These are phyloP conservation scores for Emericellopsis cladophorae DNA, from an alignment of 2,329 filamentous ascomycete genomes.

Conservation along the genomic window DNA sequence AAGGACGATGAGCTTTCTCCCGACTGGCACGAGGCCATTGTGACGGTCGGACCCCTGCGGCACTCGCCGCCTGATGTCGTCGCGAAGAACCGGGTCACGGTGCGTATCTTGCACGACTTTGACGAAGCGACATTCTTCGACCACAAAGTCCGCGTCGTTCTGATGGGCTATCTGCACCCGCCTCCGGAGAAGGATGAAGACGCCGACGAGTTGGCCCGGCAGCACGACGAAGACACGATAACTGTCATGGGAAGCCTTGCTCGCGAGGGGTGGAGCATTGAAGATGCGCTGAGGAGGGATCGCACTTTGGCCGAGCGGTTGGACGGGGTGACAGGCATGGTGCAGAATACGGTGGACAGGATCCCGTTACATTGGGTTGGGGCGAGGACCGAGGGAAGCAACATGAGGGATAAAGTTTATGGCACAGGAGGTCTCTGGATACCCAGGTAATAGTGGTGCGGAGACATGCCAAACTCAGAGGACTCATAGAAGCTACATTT, in stretches of 20 bases:
- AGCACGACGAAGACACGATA: conserved; percentile 25
- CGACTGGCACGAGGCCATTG: conserved; percentile 46
- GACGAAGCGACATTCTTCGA: conserved; percentile 26
- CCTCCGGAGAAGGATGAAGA: conserved; percentile 7
- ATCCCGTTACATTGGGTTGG: conserved; percentile 47
- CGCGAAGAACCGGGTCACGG: conserved; percentile 33
- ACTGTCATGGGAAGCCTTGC: conserved; percentile 31
- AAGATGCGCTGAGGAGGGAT: conserved; percentile 24
- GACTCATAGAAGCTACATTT: no score
- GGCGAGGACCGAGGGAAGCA: conserved; percentile 35
- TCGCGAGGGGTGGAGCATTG: conserved; percentile 30
- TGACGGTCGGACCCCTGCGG: conserved; percentile 40
- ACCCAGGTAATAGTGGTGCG: conserved; percentile 8
- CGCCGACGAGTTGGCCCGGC: conserved; percentile 11
- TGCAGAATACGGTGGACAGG: conserved; percentile 42
- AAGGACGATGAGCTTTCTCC: conserved; percentile 17
- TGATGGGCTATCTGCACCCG: conserved; percentile 47
- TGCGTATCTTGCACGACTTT: conserved; percentile 42
- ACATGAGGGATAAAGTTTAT: conserved; percentile 32
- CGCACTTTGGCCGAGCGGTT: conserved; percentile 31
- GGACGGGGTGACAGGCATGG: conserved; percentile 30
- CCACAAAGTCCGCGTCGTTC: conserved; percentile 33
- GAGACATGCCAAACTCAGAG: not conserved
- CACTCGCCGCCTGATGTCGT: conserved; percentile 31
- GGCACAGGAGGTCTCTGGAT: conserved; percentile 39